phyloP scores from a whole-genome alignment of 805 yeast species.

The Yamadazyma olivae region DNA sequence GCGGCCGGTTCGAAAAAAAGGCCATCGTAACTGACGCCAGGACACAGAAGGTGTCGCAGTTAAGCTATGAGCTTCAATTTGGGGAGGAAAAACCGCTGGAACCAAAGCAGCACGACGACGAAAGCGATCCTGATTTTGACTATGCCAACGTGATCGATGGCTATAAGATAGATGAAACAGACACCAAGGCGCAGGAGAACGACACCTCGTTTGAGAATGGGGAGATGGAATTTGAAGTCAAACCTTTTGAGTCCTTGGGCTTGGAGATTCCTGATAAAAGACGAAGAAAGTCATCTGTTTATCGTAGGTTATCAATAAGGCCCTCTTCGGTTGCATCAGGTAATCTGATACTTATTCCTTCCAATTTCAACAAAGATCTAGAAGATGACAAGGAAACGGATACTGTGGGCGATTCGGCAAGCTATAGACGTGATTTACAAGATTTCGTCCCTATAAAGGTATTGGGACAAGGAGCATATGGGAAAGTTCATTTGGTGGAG shows the following conservation, averaged over 20 bases:
- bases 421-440: constrained; percentile 7
- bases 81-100: no score
- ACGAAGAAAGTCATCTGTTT: constrained; percentile 14
- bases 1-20: no score
- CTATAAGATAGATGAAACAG: no score
- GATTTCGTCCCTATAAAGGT: constrained; percentile 43
- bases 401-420: neutral
- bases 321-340: constrained; percentile 10
- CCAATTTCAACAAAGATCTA: constrained; percentile 6
- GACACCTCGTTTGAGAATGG: no score
- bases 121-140: no score
- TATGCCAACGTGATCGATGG: no score
- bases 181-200: no score
- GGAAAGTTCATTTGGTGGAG: constrained; percentile 40
- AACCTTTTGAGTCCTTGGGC: neutral
- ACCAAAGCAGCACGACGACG: no score
- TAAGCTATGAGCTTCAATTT: no score
- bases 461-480: constrained; percentile 43
- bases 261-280: neutral
- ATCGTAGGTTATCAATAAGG: constrained; percentile 12
- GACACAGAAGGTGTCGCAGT: no score
- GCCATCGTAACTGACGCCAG: no score
- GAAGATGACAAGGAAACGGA: constrained; percentile 4
- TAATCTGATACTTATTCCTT: constrained; percentile 11
- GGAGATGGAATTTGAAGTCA: constrained; percentile 1